Evolutionary conservation across 208 protist genomes (phyloP), one percentile per base, ranked within the genome.

Genomic region (Leptomonas seymouri): DNA sequence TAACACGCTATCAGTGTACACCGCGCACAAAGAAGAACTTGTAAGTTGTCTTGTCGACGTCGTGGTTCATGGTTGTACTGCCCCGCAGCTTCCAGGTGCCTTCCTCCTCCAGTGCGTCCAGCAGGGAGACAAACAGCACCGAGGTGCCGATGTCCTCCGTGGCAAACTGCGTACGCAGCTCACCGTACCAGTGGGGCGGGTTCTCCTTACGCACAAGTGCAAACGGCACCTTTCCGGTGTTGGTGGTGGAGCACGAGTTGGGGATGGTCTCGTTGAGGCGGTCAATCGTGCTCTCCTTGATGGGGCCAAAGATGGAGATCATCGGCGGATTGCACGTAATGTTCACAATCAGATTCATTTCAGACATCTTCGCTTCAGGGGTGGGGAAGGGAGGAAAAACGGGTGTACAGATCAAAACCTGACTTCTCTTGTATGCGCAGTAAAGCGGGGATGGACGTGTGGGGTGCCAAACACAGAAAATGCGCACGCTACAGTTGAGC

Each of bases 271-370:
- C 82, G 67, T 96, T 95, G 28, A 97, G 86, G 25, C 82, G 88
- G 20, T 95, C 87, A 56, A 97, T 87, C 1, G 92, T 97, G 75
- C 82, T 93, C 67, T 97, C 90, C 82, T 93, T 96, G 56, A 97
- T 73, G 46, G 90, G 90, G 20, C 93, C 93, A 61, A 93, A 83
- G 68, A 97, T 88, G 51, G 85, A 86, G 51, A 97, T 85, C 20
- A 83, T 68, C n/a, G 93, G 93, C 14, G 93, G 93, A 78, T 97
- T 97, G 78, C 89, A 91, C 50, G 90, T 97, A 50, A 97, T 71
- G 75, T 94, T 95, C 28, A 96, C 89, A 30, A 97, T 91, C 14
- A 97, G 75, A 59, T 93, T 95, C 77, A 90, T 91, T n/a, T 90
- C 90, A 23, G 83, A 81, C 61, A 67, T 67, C 44, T 42, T 41